Evolutionary conservation across 345 rosid species (phyloP).

Genomic region (Eucalyptus grandis): DNA sequence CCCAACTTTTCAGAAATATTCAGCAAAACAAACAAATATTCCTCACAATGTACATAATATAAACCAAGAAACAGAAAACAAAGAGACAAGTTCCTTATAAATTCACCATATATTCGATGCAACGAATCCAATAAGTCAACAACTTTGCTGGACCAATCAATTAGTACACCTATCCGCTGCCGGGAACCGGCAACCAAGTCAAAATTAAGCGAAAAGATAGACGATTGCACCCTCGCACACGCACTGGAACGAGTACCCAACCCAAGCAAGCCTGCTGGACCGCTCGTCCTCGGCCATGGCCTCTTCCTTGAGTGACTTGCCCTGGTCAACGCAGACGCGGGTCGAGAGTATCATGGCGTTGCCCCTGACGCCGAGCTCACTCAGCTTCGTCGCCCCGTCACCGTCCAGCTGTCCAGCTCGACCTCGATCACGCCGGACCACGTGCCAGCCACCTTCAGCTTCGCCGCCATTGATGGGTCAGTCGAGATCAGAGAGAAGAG

Average conservation of each 20-base stretch:
- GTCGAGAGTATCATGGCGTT: constrained; percentile 65
- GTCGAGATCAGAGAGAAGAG: not conserved
- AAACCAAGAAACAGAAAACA: not conserved
- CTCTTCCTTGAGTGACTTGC: constrained; percentile 1
- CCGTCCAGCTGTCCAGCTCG: constrained; percentile 69
- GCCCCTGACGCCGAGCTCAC: constrained; percentile 49
- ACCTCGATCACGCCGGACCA: constrained; percentile 71
- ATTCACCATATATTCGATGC: not conserved
- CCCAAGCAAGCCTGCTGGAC: constrained; percentile 44
- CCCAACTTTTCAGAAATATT: not conserved
- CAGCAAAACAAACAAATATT: not conserved
- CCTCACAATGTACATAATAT: not conserved
- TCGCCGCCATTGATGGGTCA: constrained; percentile 43
- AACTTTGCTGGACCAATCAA: not conserved
- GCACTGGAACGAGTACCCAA: not conserved
- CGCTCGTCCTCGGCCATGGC: constrained; percentile 67
- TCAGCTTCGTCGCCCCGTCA: constrained; percentile 37
- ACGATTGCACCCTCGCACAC: not conserved
- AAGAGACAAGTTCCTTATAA: not conserved
- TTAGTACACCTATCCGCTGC: not conserved
- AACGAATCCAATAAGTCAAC: not conserved
- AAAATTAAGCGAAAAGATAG: not conserved
- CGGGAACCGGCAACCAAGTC: not conserved
- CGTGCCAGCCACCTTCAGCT: constrained; percentile 78
- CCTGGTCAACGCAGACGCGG: constrained; percentile 51